Base-by-base conservation (phyloP, 495 filamentous ascomycete genomes). In the Penicillium chermesinum region DNA sequence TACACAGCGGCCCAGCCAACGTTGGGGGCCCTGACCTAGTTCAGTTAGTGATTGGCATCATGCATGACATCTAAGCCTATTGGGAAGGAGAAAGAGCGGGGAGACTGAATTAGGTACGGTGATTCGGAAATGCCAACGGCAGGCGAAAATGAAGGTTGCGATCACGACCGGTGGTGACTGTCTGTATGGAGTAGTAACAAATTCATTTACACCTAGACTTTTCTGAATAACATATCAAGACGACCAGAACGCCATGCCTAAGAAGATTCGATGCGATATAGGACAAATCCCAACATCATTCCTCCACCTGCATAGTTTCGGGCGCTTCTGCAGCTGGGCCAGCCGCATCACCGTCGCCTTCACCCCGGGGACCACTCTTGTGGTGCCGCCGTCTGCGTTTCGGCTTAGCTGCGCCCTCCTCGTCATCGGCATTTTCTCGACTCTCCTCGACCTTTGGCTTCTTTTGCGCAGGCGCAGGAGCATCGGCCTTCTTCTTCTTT, bases 401-500 rank as follows among this genome's bases (percentile, higher is more conserved):
- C 49, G 54, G 49, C 37, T 64, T 62, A 42, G 51, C 36, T 2
- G 32, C 48, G 17, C 33, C 58, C 17, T 59, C 57, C 32, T 46
- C 60, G n/a, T 49, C 58, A 32, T 53, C 61, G 17, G 16, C 54
- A 33, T 66, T 55, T 32, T 38, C 48, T 0, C 18, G 37, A 41
- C 12, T 48, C 14, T 38, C 52, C 35, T 61, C 57, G 14, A 42
- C 19, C 18, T 39, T 21, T 16, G 41, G 10, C 34, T 46, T 51
- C 52, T 60, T 52, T 49, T 62, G 57, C 19, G 55, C 22, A 15
- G 21, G 40, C n/a, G 39, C 36, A 3, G 47, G 35, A 18, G 48
- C n/a, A 14, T 25, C 49, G 7, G 47, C 47, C 7, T 14, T 60
- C 59, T 75, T 84, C 72, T 86, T 89, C 44, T 82, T 64, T 71